These are phyloP conservation scores for Cenchrus americanus DNA, from an alignment of 176 grass and related monocot genomes.

Conservation along the genomic window DNA sequence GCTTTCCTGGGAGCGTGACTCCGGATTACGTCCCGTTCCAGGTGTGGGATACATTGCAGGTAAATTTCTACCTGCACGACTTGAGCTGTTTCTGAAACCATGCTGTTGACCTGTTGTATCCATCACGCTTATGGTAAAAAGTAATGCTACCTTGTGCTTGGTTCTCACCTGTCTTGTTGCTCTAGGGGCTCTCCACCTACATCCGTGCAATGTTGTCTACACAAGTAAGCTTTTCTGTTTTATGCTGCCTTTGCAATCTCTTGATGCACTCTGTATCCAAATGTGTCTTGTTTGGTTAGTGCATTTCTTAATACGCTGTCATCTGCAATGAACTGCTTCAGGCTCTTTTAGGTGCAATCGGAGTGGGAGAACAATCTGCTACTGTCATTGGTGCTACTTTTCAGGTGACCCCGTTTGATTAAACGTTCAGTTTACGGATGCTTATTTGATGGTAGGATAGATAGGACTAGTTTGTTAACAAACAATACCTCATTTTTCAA, in stretches of 20 bases:
- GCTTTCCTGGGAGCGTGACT: slow-evolving; percentile 87
- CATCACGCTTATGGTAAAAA: not conserved
- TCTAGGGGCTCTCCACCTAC: slow-evolving; percentile 85
- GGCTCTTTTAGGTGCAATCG: slow-evolving; percentile 93
- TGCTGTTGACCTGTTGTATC: too few species aligned
- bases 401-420: slow-evolving; percentile 55
- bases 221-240: slow-evolving; percentile 62
- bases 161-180: slow-evolving; percentile 6
- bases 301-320: slow-evolving; percentile 39
- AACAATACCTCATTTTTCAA: not conserved
- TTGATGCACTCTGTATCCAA: not conserved
- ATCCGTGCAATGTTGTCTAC: slow-evolving; percentile 95
- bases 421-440: not conserved
- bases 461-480: not conserved
- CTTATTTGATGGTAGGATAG: not conserved
- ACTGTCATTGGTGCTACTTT: slow-evolving; percentile 98
- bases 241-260: not conserved
- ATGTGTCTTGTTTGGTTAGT: not conserved
- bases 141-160: not conserved
- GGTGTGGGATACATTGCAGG: slow-evolving; percentile 92
- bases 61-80: not conserved
- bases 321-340: slow-evolving; percentile 44
- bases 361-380: slow-evolving; percentile 85
- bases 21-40: slow-evolving; percentile 92
- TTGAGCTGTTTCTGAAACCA: not conserved